Base-by-base conservation (phyloP, 2,329 filamentous ascomycete species). In the Pyricularia pennisetigena region DNA sequence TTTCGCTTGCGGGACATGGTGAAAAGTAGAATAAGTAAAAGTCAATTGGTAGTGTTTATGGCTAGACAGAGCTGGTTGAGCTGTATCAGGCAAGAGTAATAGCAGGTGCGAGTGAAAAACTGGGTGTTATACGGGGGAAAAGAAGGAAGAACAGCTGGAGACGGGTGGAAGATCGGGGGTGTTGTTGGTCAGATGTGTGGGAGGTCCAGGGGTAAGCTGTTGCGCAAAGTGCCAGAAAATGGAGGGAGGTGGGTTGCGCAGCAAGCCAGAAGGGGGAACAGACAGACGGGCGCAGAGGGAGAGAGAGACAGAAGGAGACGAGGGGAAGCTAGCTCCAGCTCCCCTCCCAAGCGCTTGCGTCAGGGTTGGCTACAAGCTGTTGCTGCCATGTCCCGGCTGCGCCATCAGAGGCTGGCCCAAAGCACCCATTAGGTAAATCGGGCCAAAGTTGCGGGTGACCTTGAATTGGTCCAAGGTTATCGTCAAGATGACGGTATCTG, bases 1-100 rank as follows among this genome's bases (percentile, higher is more conserved):
- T 83, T 83, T 79, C 82, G 82, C 82, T 85, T 85, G 74, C 83
- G 82, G 69, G 81, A 80, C 81, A 84, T 84, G 70, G 69, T 77
- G 69, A 54, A 67, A 69, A 57, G 24, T 64, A 30, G 10, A 29
- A 35, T 30, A 69, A 66, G 62, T 69, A 69, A 23, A 35, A 54
- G 65, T 30, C 35, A 67, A 24, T 65, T 73, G 74, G 76, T 68
- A 54, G 68, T 69, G 66, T 54, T 67, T 29, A 49, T 30, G 67
- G 29, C 32, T 30, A 7, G 20, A 49, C 14, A 54, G 23, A 63
- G 67, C 41, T 54, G 41, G 69, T 61, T 63, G 23, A 66, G 29
- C 32, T 8, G 41, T 12, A 28, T 14, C 67, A 26, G 64, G 63
- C 20, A 35, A 66, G 64, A 20, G 65, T 68, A 62, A 67, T 66